Evolutionary conservation across 1,139 yeast species (phyloP).

Genomic region (Yamadazyma sp.): DNA sequence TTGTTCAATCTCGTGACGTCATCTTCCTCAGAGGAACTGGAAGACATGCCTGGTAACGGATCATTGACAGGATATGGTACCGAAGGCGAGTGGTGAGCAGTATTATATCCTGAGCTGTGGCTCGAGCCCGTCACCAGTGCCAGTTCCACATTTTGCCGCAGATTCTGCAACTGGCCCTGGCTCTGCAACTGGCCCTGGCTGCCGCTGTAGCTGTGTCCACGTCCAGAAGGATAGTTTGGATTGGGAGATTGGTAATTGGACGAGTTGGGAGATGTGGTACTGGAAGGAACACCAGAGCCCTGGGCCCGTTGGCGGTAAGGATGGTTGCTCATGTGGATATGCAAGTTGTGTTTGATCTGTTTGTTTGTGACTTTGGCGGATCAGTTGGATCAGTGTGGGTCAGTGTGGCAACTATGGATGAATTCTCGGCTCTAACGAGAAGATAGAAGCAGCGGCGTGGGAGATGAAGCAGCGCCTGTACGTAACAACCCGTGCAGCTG

Average conservation of each 20-base stretch:
- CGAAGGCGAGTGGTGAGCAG: not conserved
- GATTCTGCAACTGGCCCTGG: not conserved
- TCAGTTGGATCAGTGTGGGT: too few species aligned
- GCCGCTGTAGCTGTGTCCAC: not conserved
- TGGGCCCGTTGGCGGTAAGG: conserved; percentile 37
- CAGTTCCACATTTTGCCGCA: not conserved
- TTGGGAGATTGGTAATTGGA: conserved; percentile 13
- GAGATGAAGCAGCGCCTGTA: too few species aligned
- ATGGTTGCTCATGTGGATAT: conserved; percentile 16
- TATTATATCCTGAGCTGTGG: not conserved
- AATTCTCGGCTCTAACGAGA: too few species aligned
- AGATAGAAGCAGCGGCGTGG: too few species aligned
- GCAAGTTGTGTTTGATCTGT: not conserved
- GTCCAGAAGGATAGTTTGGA: not conserved
- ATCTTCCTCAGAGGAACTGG: not conserved
- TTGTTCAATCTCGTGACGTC: not conserved
- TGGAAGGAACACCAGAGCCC: conserved; percentile 3
- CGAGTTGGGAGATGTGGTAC: conserved; percentile 8
- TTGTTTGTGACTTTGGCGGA: not conserved
- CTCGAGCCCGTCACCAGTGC: not conserved
- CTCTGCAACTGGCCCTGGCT: not conserved
- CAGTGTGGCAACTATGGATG: too few species aligned
- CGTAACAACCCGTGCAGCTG: too few species aligned
- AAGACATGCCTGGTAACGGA: not conserved
- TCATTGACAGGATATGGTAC: conserved; percentile 16